Evolutionary conservation across 2,329 filamentous ascomycete genomes (phyloP).

Genomic region (Juglanconis sp.): DNA sequence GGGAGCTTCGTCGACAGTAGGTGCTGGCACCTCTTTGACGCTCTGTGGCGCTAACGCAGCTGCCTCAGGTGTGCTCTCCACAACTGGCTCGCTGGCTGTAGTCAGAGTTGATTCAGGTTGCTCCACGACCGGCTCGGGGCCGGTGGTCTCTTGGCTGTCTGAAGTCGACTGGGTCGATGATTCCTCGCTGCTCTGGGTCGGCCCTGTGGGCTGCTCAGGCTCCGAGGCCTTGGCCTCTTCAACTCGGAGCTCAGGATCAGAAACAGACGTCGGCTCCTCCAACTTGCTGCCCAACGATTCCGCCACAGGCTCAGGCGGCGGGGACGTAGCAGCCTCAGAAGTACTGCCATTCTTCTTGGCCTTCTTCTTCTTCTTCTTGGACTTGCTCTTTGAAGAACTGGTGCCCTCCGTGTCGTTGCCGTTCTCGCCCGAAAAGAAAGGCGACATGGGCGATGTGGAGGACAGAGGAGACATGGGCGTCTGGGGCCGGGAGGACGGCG

Average conservation of each 20-base stretch:
- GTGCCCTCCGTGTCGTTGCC: conserved; percentile 7
- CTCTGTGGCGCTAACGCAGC: not conserved
- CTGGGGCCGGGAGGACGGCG: conserved; percentile 4
- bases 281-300: not conserved
- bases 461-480: conserved; percentile 12
- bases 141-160: not conserved
- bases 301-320: conserved; percentile 8
- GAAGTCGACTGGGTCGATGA: not conserved
- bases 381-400: conserved; percentile 16
- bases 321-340: conserved; percentile 1
- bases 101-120: not conserved
- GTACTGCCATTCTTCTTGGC: conserved; percentile 10
- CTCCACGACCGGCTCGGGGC: not conserved
- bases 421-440: not conserved
- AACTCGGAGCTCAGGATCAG: not conserved
- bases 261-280: not conserved
- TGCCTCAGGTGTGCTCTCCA: conserved; percentile 1
- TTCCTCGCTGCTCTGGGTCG: not conserved
- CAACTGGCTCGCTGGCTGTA: not conserved
- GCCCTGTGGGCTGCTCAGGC: not conserved
- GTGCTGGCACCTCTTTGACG: not conserved
- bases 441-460: not conserved
- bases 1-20: not conserved
- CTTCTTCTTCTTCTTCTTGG: conserved; percentile 19
- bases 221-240: conserved; percentile 1